phyloP scores from a whole-genome alignment of 352 stramenopile genomes.

The Blastocystis sp. region DNA sequence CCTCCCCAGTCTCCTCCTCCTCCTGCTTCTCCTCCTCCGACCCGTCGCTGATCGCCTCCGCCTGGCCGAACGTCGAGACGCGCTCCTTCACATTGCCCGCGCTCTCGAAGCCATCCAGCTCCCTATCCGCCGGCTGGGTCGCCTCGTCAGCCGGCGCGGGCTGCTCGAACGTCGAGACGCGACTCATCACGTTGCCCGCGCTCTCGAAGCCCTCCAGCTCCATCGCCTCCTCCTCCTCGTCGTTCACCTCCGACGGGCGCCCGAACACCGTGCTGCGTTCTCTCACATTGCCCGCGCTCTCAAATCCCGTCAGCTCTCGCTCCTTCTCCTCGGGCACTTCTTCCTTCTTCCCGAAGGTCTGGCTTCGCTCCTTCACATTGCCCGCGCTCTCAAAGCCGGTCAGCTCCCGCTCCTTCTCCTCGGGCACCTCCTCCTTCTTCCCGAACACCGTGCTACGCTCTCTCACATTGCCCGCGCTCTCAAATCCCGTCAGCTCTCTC shows the following conservation, averaged over 20 bases:
- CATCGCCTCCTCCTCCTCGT: not conserved
- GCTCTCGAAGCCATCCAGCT: not conserved
- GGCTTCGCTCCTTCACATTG: not conserved
- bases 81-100: not conserved
- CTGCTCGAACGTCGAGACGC: too few species aligned
- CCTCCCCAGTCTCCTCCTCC: not conserved
- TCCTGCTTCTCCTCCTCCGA: not conserved
- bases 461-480: not conserved
- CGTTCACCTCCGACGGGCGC: not conserved
- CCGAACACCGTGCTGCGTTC: constrained; percentile 4
- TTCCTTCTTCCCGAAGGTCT: constrained; percentile 26
- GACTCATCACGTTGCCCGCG: too few species aligned
- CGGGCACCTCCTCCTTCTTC: not conserved
- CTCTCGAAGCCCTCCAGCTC: not conserved
- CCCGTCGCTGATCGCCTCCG: not conserved
- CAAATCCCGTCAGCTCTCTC: not conserved
- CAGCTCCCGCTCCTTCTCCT: not conserved
- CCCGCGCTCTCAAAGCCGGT: not conserved
- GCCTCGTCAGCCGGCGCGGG: too few species aligned
- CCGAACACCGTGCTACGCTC: not conserved
- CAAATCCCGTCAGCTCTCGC: not conserved
- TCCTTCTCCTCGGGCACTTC: constrained; percentile 2
- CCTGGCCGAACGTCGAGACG: not conserved
- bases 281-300: not conserved
- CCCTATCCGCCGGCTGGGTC: not conserved